Percentiles rank a stretch among this genome's conserved stretches.
These are phyloP conservation scores for Fusarium buxicola DNA, from an alignment of 2,329 filamentous ascomycete genomes.

Conservation along the genomic window DNA sequence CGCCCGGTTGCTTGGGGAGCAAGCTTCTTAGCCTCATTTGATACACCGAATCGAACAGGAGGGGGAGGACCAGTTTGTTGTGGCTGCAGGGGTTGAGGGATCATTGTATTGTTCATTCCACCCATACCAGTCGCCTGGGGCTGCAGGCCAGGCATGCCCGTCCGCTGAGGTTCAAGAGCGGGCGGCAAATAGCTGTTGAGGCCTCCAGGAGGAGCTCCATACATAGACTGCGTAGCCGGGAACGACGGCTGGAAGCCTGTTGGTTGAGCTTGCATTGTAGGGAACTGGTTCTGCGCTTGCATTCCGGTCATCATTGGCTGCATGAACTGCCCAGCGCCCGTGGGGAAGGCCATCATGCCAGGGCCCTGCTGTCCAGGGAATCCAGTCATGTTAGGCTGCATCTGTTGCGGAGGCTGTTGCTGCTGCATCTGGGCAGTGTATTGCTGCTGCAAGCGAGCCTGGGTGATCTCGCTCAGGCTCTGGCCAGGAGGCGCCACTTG, in stretches of 20 bases:
- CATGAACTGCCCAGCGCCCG: constrained; percentile 54
- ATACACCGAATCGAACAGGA: constrained; percentile 87
- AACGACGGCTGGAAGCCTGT: constrained; percentile 68
- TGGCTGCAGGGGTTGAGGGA: constrained; percentile 59
- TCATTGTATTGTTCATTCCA: constrained; percentile 58
- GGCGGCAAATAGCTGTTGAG: constrained; percentile 70
- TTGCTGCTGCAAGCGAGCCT: constrained; percentile 73
- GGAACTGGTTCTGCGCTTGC: constrained; percentile 56
- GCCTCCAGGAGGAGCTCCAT: constrained; percentile 57
- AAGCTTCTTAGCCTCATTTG: constrained; percentile 78
- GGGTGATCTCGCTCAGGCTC: constrained; percentile 78
- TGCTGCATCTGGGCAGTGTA: constrained; percentile 62
- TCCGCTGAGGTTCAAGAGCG: constrained; percentile 70
- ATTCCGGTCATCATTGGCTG: constrained; percentile 64
- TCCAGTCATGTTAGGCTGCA: constrained; percentile 54
- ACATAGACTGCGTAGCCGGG: constrained; percentile 60
- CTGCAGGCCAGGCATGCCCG: constrained; percentile 62
- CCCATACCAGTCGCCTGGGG: constrained; percentile 64
- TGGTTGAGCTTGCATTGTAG: constrained; percentile 68
- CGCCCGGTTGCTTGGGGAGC: constrained; percentile 87
- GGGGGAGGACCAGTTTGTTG: constrained; percentile 76
- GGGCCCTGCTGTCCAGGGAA: constrained; percentile 51
- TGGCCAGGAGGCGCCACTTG: constrained; percentile 79
- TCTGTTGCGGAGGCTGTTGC: constrained; percentile 52
- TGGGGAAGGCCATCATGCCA: constrained; percentile 54